Evolutionary conservation across 2,329 filamentous ascomycete species (phyloP).

Genomic region (Fusarium sororula): DNA sequence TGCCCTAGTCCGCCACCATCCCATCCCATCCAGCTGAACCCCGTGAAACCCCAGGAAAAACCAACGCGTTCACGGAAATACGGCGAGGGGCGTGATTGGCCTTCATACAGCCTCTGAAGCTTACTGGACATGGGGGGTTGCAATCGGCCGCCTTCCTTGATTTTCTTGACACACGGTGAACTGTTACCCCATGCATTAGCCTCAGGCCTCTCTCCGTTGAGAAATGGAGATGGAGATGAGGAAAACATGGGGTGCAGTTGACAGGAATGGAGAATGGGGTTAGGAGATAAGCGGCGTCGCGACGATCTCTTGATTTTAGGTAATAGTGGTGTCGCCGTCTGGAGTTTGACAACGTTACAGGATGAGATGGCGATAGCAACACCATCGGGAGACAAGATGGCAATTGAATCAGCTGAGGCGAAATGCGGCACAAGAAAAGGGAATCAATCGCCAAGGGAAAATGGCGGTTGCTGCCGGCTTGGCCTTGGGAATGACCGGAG

Average conservation of each 20-base stretch:
- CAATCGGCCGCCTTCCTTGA: neutral
- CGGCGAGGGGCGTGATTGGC: constrained; percentile 17
- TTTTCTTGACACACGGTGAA: neutral
- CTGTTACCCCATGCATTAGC: constrained; percentile 28
- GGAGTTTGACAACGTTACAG: neutral
- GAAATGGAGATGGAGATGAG: constrained; percentile 2
- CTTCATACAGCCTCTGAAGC: neutral
- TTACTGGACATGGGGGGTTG: neutral
- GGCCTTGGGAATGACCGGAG: constrained; percentile 22
- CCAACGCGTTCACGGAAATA: constrained; percentile 3
- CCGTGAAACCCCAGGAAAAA: neutral
- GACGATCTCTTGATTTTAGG: neutral
- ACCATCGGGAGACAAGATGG: neutral
- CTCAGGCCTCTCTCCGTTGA: neutral
- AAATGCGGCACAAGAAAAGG: neutral
- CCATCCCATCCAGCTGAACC: constrained; percentile 2
- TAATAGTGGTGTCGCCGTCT: neutral
- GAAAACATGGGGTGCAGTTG: constrained; percentile 8
- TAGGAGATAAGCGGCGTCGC: constrained; percentile 1
- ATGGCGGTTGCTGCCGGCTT: constrained; percentile 18
- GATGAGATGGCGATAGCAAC: neutral
- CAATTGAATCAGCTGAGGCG: neutral
- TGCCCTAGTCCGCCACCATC: neutral
- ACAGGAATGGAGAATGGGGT: constrained; percentile 8
- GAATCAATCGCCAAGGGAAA: constrained; percentile 2